Base-by-base conservation (phyloP, 768 basidiomycete species). In the Candolleomyces efflorescens region DNA sequence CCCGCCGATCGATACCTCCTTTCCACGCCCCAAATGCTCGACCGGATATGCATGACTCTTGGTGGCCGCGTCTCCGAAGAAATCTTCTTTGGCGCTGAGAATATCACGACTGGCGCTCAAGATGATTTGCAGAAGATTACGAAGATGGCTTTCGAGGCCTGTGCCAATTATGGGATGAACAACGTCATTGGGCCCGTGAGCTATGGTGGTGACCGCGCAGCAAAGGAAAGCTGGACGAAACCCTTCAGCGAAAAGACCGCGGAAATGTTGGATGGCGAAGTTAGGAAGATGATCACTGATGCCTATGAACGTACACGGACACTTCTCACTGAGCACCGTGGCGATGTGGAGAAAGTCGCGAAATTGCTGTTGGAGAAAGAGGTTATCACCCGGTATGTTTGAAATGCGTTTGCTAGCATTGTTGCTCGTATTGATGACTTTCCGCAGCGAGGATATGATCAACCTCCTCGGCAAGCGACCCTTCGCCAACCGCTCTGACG, bases 51-150 rank as follows among this genome's bases (percentile, higher is more conserved):
- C 72, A 98, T 98, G 93, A 98, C 97, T 0, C 82, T 99, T 22
- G 97, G 97, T 57, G 97, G 97, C 11, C 90, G 97, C 53, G 96
- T 98, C 7, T 90, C 95, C 0, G 97, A 99, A 73, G 97, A 99
- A 72, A 95, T 99, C 58, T 97, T 98, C 78, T 99, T 99, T 68
- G 92, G 92, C 18, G 59, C 68, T 5, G 89, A 88, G 66, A 92
- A 93, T 64, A 95, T 99, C 70, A 99, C 97, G 1, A 95, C 96
- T 3, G 97, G 97, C 60, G 97, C 97, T 3, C 94, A 98, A 74
- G 97, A 99, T 66, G 97, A 99, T 69, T 77, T 99, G 44, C 93
- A 95, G 73, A 98, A 98, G 76, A 96, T 99, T 60, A 98, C 97
- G 3, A 84, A 89, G 59, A 95, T 98, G 90, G 97, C 97, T 15